Conservation (phyloP, 1,284 basidiomycete genomes). For the Marasmius sp. region DNA sequence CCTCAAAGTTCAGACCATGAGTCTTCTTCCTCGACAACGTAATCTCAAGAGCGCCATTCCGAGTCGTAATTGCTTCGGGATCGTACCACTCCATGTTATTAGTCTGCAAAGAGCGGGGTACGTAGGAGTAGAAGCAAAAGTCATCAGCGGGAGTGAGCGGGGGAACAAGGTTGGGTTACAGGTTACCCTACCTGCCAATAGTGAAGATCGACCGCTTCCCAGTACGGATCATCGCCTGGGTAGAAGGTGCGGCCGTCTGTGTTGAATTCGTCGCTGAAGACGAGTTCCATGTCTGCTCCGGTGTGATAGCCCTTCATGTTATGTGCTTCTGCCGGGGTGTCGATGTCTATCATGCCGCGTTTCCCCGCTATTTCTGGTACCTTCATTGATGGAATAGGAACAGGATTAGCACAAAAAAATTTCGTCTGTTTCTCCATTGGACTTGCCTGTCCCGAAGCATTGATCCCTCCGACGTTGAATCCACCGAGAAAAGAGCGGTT, state of each 20-base stretch:
- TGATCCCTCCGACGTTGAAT: conserved; percentile 73
- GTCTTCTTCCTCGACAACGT: conserved; percentile 45
- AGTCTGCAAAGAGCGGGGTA: conserved; percentile 30
- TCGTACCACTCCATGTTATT: conserved; percentile 69
- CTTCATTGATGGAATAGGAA: conserved; percentile 24
- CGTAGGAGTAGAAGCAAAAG: background rate
- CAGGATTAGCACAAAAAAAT: too few relatives aligned
- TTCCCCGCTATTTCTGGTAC: conserved; percentile 50
- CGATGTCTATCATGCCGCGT: conserved; percentile 62
- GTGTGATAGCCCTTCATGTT: conserved; percentile 50
- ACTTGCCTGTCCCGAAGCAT: conserved; percentile 41
- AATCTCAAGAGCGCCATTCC: conserved; percentile 52
- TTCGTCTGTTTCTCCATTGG: too few relatives aligned
- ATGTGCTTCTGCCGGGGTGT: conserved; percentile 59
- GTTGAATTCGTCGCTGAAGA: conserved; percentile 83
- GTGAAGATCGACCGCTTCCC: conserved; percentile 58
- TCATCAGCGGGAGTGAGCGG: background rate
- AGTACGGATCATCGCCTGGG: conserved; percentile 60
- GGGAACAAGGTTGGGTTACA: conserved; percentile 1
- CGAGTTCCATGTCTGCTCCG: conserved; percentile 41
- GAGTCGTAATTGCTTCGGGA: conserved; percentile 54
- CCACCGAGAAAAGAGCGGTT: conserved; percentile 37
- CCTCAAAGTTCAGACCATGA: conserved; percentile 51
- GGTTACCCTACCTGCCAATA: conserved; percentile 43
- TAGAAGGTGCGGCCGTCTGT: conserved; percentile 71